phyloP scores from a whole-genome alignment of 495 filamentous ascomycete genomes.

The Penicillium macrosclerotiorum region DNA sequence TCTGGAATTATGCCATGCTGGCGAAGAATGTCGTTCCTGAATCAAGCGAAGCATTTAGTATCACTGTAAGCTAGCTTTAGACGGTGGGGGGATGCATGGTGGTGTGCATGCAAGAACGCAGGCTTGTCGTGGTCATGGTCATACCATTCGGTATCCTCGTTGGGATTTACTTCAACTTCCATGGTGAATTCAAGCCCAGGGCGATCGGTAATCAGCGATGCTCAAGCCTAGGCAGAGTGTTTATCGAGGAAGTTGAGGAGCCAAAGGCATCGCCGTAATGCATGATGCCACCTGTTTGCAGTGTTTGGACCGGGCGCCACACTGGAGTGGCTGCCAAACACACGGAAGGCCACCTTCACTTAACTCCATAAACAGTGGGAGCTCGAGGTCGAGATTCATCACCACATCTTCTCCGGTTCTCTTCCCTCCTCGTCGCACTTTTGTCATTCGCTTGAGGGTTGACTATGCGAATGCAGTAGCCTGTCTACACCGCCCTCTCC shows the following conservation, averaged over 20 bases:
- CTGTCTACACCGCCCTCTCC: conserved; percentile 34
- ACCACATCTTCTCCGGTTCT: conserved; percentile 11
- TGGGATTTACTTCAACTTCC: conserved; percentile 90
- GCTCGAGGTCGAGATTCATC: conserved; percentile 21
- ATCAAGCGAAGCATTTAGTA: conserved; percentile 1
- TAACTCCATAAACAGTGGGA: conserved; percentile 33
- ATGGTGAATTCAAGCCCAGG: conserved; percentile 43
- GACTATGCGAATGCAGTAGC: conserved; percentile 28
- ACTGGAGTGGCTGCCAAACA: conserved; percentile 39
- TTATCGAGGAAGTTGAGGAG: conserved; percentile 5
- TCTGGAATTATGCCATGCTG: conserved; percentile 95
- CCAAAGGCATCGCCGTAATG: conserved; percentile 8
- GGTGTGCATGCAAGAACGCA: conserved; percentile 6
- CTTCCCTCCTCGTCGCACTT: conserved; percentile 1
- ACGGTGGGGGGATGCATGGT: conserved; percentile 9
- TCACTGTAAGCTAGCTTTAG: conserved; percentile 8
- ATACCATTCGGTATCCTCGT: conserved; percentile 98
- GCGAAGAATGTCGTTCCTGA: conserved; percentile 97
- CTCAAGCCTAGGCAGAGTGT: not conserved
- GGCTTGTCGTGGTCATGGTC: too few species aligned
- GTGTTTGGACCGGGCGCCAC: conserved; percentile 38
- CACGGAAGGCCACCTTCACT: conserved; percentile 51
- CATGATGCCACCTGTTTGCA: conserved; percentile 47
- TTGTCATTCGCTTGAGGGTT: conserved; percentile 11
- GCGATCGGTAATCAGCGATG: not conserved